Evolutionary conservation across 352 stramenopile genomes (phyloP), one percentile per base, ranked within the genome.

Genomic region (Pythium phragmiticola): DNA sequence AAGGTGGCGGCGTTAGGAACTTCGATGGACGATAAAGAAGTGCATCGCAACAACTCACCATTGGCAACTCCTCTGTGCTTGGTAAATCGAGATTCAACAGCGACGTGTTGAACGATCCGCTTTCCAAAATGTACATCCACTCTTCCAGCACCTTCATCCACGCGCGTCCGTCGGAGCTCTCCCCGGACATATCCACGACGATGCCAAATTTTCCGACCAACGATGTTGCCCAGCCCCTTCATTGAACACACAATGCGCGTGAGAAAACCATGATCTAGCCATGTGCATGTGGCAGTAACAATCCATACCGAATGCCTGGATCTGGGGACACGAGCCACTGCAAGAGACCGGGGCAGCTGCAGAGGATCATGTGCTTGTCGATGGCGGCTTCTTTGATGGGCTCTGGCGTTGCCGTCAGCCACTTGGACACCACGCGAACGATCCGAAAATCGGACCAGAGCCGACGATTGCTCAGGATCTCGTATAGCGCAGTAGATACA

Each of bases 41-140:
- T 16, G 0, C 0, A 42, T 33, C 14, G 39, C 46, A 9, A 60
- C 54, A 26, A 61, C 37, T 65, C 61, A 94, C 87, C 57, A 88
- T 64, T 17, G 78, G 67, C 4, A 96, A 63, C n/a, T 90, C 77
- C 66, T 89, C 67, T 7, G 83, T 89, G n/a, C 77, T 73, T 23
- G 75, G 73, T n/a, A 94, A 54, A 19, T 90, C 83, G 17, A 96
- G 66, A 33, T 68, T 81, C 17, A 92, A 63, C 36, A 92, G 68
- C 3, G 78, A 68, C 49, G 74, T 76, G 41, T 96, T 93, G 65
- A 92, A 96, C 9, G 74, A 77, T 65, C 73, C 69, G 41, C 77
- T 93, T 66, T 96, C 87, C 23, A 96, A 41, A 45, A 94, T 82
- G 55, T 85, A 96, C 82, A 92, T 91, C 84, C 87, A 94, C 60